phyloP scores from a whole-genome alignment of 164 flowering plant genomes.

The Dillenia suffruticosa region DNA sequence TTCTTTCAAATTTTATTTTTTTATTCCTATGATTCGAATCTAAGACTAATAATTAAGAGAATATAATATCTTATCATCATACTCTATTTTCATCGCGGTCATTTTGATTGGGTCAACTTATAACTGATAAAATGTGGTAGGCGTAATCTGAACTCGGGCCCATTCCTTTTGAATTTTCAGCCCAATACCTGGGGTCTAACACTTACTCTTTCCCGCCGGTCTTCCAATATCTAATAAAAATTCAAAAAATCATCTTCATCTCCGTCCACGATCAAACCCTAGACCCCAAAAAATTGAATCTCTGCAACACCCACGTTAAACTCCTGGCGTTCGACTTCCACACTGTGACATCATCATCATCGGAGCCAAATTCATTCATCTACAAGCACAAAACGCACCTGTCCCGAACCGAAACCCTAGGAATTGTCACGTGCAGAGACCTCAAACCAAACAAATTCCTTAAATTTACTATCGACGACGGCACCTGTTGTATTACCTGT shows the following conservation, averaged over 20 bases:
- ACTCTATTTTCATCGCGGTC: no score
- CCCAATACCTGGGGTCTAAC: no score
- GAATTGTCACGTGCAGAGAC: conserved; percentile 52
- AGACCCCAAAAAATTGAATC: background rate
- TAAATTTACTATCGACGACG: conserved; percentile 71
- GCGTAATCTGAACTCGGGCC: no score
- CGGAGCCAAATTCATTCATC: conserved; percentile 14
- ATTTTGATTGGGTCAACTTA: no score
- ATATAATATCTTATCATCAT: no score
- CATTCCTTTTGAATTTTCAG: no score
- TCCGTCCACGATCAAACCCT: background rate
- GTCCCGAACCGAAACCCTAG: conserved; percentile 61
- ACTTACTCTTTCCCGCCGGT: no score
- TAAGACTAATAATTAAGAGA: no score
- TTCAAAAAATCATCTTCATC: background rate
- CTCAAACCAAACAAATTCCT: conserved; percentile 53
- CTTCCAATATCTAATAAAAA: no score
- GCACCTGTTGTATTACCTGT: conserved; percentile 72
- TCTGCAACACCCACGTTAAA: conserved; percentile 49
- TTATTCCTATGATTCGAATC: no score
- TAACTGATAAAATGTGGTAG: no score
- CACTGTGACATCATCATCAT: conserved; percentile 39
- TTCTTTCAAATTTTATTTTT: no score
- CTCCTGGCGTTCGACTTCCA: conserved; percentile 68
- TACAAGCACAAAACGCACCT: conserved; percentile 28